Evolutionary conservation across 768 basidiomycete genomes (phyloP).

Genomic region (Phylloporus arenicola): DNA sequence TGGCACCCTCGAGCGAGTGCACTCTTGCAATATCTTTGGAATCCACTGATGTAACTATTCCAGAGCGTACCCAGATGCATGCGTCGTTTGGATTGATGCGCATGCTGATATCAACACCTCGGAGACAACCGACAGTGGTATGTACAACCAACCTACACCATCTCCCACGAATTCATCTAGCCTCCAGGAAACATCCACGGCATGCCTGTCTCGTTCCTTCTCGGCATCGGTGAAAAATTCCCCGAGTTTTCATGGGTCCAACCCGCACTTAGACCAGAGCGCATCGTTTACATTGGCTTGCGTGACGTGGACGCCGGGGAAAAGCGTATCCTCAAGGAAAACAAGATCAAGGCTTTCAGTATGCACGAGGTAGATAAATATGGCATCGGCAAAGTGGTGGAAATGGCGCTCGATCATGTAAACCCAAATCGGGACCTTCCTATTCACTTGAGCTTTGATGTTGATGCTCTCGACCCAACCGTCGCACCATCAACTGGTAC

Average conservation of each 20-base stretch:
- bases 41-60: conserved; percentile 5
- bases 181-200: conserved; percentile 88
- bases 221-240: conserved; percentile 41
- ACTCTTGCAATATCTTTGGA: neutral
- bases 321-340: conserved; percentile 75
- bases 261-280: conserved; percentile 60
- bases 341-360: conserved; percentile 79
- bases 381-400: conserved; percentile 91
- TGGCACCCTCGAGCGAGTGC: conserved; percentile 69
- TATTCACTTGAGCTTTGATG: conserved; percentile 95
- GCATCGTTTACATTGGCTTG: conserved; percentile 94
- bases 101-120: conserved; percentile 96
- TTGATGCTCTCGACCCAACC: conserved; percentile 88
- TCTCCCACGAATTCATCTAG: neutral
- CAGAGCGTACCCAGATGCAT: conserved; percentile 71
- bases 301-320: conserved; percentile 90
- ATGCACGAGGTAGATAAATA: conserved; percentile 90
- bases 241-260: conserved; percentile 55
- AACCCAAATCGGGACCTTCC: conserved; percentile 80
- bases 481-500: conserved; percentile 97
- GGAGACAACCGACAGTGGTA: conserved; percentile 72
- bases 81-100: conserved; percentile 95
- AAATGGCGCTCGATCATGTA: conserved; percentile 94
- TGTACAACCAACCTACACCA: conserved; percentile 9
- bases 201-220: conserved; percentile 94